phyloP scores from a whole-genome alignment of 176 grass and related monocot genomes.

The Ananas comosus region DNA sequence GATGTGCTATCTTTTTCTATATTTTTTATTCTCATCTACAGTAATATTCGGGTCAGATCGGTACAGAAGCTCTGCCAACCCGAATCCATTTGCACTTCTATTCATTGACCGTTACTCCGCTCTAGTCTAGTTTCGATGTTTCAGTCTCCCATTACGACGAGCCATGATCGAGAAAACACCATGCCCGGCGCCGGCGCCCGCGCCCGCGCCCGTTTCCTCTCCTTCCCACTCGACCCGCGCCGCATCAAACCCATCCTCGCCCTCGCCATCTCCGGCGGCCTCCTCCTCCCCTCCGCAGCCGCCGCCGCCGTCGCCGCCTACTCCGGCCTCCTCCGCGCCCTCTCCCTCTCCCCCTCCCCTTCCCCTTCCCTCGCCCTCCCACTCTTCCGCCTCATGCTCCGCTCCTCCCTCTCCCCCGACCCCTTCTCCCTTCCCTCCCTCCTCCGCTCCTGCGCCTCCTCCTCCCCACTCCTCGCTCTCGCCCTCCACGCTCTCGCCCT shows the following conservation, averaged over 20 bases:
- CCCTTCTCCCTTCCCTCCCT: slow-evolving; percentile 15
- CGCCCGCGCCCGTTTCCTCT: slow-evolving; percentile 1
- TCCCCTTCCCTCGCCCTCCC: background rate
- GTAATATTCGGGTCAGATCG: too few relatives aligned
- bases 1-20: too few relatives aligned
- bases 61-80: too few relatives aligned
- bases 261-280: slow-evolving; percentile 15
- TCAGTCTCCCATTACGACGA: too few relatives aligned
- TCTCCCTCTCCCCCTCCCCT: slow-evolving; percentile 2
- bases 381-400: slow-evolving; percentile 15
- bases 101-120: too few relatives aligned
- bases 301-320: slow-evolving; percentile 11
- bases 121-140: too few relatives aligned
- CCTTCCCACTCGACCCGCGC: slow-evolving; percentile 1
- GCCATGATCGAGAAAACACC: too few relatives aligned
- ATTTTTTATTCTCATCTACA: too few relatives aligned
- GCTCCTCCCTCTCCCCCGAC: slow-evolving; percentile 2
- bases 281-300: slow-evolving; percentile 11
- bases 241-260: slow-evolving; percentile 11
- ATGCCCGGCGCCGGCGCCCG: background rate
- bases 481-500: slow-evolving; percentile 13
- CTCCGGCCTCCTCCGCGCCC: slow-evolving; percentile 2
- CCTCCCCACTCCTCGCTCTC: slow-evolving; percentile 7
- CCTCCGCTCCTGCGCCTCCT: slow-evolving; percentile 6
- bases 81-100: too few relatives aligned